Evolutionary conservation across 208 protist species (phyloP).

Genomic region (Acanthamoeba healyi): DNA sequence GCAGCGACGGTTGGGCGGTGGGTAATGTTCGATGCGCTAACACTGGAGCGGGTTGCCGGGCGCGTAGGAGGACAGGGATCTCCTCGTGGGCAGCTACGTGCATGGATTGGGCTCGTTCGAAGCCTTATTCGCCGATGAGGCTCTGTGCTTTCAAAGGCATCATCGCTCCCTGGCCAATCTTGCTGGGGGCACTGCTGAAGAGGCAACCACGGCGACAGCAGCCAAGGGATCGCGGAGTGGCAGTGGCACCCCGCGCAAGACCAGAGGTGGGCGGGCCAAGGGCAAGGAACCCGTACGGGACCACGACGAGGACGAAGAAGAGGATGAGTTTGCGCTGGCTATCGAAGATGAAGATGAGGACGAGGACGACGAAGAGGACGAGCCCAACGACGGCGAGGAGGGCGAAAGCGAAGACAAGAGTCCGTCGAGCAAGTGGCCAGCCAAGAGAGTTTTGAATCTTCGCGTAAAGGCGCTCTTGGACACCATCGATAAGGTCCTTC

Average conservation of each 20-base stretch:
- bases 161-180: neutral
- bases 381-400: neutral
- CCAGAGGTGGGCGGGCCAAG: neutral
- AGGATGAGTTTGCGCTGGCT: neutral
- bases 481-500: neutral
- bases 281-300: neutral
- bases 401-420: neutral
- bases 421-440: neutral
- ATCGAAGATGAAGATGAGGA: neutral
- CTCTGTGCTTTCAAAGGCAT: constrained; percentile 3
- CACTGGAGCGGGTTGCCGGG: no score
- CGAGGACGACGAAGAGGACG: neutral
- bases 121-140: constrained; percentile 68
- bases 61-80: constrained; percentile 24
- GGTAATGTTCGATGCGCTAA: no score
- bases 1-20: no score
- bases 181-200: neutral
- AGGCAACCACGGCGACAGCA: neutral
- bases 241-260: neutral
- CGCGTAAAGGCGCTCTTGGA: constrained; percentile 35
- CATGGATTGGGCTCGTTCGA: constrained; percentile 81
- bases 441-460: constrained; percentile 15
- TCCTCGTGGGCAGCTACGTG: constrained; percentile 79
- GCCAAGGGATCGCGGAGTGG: neutral
- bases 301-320: neutral